Conservation (phyloP, 257 asterid genomes). For the Petunia secreta region DNA sequence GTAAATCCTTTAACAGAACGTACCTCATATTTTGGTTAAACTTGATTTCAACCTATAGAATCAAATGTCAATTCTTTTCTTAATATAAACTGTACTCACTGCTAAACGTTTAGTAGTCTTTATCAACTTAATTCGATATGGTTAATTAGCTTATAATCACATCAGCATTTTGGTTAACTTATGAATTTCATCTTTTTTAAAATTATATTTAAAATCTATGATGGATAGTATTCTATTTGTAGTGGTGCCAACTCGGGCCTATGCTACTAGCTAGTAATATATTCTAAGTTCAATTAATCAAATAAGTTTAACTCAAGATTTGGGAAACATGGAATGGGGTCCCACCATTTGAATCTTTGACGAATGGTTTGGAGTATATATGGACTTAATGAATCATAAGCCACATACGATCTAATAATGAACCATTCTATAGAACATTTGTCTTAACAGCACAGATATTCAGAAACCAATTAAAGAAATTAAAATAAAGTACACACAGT, state of each 20-base stretch:
- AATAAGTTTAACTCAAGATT: background rate
- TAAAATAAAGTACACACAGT: background rate
- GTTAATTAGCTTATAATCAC: background rate
- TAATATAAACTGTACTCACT: background rate
- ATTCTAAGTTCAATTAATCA: background rate
- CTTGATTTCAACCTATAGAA: too few relatives aligned
- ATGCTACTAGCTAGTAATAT: background rate
- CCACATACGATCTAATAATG: slow-evolving; percentile 19
- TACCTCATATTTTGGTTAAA: too few relatives aligned
- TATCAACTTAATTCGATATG: background rate
- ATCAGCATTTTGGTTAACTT: background rate
- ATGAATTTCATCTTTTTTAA: background rate
- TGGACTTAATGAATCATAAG: slow-evolving; percentile 21
- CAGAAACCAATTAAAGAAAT: background rate
- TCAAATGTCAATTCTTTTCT: too few relatives aligned
- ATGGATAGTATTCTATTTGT: background rate
- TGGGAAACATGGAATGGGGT: background rate
- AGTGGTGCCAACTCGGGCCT: background rate
- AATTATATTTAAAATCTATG: too few relatives aligned
- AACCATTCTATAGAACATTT: slow-evolving; percentile 15
- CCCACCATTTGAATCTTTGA: slow-evolving; percentile 8
- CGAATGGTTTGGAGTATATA: slow-evolving; percentile 25
- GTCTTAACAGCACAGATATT: slow-evolving; percentile 23
- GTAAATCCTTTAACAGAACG: background rate
- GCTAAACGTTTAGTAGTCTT: background rate